phyloP scores from a whole-genome alignment of 176 grass and related monocot genomes.

The Elymus sibiricus region DNA sequence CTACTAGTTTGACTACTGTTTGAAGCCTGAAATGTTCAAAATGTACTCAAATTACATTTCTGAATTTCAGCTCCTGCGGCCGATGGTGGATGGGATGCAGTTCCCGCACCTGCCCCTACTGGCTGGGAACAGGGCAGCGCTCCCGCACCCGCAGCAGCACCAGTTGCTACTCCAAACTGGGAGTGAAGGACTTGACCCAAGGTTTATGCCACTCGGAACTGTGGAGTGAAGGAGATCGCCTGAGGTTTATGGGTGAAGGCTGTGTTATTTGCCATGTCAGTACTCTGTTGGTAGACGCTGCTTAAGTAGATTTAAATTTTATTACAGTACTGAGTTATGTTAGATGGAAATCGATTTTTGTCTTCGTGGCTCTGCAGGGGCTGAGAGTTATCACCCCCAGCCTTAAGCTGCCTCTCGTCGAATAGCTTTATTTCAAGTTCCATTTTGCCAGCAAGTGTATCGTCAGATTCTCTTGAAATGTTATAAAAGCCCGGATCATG shows the following conservation, averaged over 20 bases:
- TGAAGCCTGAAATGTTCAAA: background rate
- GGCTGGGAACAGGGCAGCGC: constrained; percentile 49
- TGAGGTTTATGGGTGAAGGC: background rate
- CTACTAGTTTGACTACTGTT: background rate
- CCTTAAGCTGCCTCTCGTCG: background rate
- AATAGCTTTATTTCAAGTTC: constrained; percentile 33
- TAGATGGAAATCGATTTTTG: constrained; percentile 41
- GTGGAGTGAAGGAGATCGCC: background rate
- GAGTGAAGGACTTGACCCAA: constrained; percentile 12
- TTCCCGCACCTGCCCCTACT: constrained; percentile 26
- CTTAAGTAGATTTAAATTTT: constrained; percentile 29
- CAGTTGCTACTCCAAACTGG: constrained; percentile 41
- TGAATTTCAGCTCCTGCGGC: constrained; percentile 37
- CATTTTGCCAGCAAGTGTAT: constrained; percentile 21
- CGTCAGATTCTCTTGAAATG: background rate
- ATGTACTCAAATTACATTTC: background rate
- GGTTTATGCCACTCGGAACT: constrained; percentile 29
- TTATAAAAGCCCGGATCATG: background rate
- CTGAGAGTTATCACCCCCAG: background rate
- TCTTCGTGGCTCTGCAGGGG: constrained; percentile 27
- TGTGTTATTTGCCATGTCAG: background rate
- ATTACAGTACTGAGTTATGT: constrained; percentile 30
- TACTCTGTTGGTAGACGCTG: constrained; percentile 32
- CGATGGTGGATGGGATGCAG: constrained; percentile 50
- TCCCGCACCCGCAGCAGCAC: background rate